Base-by-base conservation (phyloP, 805 yeast genomes). In the Myxozyma sirexii region DNA sequence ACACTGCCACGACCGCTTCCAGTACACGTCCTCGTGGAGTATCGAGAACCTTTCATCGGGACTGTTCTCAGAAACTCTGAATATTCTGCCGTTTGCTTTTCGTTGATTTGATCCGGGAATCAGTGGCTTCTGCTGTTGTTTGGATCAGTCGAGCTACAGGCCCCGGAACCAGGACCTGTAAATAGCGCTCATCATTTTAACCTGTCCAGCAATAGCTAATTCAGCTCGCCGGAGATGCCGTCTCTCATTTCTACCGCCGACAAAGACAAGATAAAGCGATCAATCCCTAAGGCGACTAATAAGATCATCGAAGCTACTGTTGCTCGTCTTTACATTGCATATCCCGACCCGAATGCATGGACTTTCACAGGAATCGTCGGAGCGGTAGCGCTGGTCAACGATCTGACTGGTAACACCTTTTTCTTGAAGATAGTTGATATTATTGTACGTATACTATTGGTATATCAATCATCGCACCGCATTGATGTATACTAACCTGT, bases 381-480 rank as follows among this genome's bases (percentile, higher is more conserved):
- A 3, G 97, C 97, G 0, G 74, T 92, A 17, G 87, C 84, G 1
- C 75, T 94, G 6, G 97, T 88, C 19, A 97, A 94, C 72, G 99
- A 94, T 73, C 74, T 89, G 12, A 97, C 94, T 1, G 98, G 98
- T 2, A 93, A 93, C 73, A 90, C 97, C 0, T 91, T 89, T 70
- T 94, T 91, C 72, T 79, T 94, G 47, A 94, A 94, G 72, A 72
- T 94, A 54, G 96, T 94, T 5, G 99, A 94, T 70, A 84, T 93
- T 33, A 68, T 71, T 37, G 69, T 65, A 39, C 29, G 63, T 47
- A 13, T 33, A 15, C 19, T 12, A 12, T 4, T 19, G 15, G 44
- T 15, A n/a, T n/a, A n/a, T n/a, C n/a, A n/a, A n/a, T n/a, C n/a
- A n/a, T n/a, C n/a, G n/a, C n/a, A n/a, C n/a, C n/a, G n/a, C n/a